A percentile compares a stretch with the other conserved stretches of the same genome.
phyloP scores from a whole-genome alignment of 1,284 basidiomycete genomes.

The Phenoliferia sp. region DNA sequence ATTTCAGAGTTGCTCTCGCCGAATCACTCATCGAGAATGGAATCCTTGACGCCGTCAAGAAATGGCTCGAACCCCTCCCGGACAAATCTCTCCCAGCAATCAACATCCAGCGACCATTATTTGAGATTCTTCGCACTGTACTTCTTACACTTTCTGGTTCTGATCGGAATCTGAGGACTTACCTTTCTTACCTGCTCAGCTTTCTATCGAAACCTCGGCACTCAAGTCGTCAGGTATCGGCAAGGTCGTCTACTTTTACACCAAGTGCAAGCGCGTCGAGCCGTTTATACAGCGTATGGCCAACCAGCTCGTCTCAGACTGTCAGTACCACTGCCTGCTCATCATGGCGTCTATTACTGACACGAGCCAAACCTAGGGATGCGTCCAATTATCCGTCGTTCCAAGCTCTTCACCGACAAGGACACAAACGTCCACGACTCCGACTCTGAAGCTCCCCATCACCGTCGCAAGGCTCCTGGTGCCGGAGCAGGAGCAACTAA shows the following conservation, averaged over 20 bases:
- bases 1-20: constrained; percentile 73
- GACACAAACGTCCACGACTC: constrained; percentile 4
- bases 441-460: background rate
- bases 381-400: constrained; percentile 88
- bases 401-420: constrained; percentile 73
- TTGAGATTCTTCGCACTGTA: constrained; percentile 67
- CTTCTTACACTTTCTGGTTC: background rate
- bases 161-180: background rate
- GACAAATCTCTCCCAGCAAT: constrained; percentile 89
- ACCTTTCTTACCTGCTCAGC: constrained; percentile 43
- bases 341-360: background rate
- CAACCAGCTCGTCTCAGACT: constrained; percentile 74
- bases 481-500: background rate
- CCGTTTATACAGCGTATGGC: constrained; percentile 74
- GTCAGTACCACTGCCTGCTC: constrained; percentile 37
- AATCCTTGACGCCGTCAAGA: constrained; percentile 79
- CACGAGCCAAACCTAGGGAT: constrained; percentile 48
- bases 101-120: constrained; percentile 91
- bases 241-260: constrained; percentile 92
- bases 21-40: constrained; percentile 96
- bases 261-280: constrained; percentile 83
- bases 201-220: constrained; percentile 86
- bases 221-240: constrained; percentile 90
- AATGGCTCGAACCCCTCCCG: constrained; percentile 91
- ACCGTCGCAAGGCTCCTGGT: constrained; percentile 1